phyloP scores from a whole-genome alignment of 2,329 filamentous ascomycete genomes.

The Teratosphaeria viscida region DNA sequence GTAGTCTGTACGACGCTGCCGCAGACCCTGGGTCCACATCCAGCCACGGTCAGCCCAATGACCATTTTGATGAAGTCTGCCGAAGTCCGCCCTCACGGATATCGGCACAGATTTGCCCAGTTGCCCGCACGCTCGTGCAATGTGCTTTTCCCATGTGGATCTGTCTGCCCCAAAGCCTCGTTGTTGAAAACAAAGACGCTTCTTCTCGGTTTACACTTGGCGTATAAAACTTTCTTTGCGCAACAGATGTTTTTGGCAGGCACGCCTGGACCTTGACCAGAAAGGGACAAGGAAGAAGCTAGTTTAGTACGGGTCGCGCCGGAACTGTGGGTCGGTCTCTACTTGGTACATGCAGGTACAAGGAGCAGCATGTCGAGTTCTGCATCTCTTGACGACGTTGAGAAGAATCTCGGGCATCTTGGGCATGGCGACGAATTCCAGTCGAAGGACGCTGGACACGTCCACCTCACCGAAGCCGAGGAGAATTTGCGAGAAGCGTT shows the following conservation, averaged over 20 bases:
- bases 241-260: background rate
- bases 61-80: background rate
- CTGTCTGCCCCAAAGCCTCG: background rate
- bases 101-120: background rate
- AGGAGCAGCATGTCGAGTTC: background rate
- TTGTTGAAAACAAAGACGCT: background rate
- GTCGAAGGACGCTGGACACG: background rate
- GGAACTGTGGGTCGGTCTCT: too few species aligned
- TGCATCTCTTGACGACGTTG: constrained; percentile 2
- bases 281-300: background rate
- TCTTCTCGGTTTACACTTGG: background rate
- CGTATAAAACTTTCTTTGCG: background rate
- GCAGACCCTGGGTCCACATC: background rate
- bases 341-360: too few species aligned
- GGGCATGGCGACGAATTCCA: background rate
- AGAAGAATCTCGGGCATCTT: background rate
- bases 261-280: background rate
- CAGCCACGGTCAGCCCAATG: background rate
- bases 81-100: background rate
- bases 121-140: background rate
- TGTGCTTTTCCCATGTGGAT: background rate
- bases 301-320: too few species aligned
- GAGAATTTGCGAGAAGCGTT: constrained; percentile 8
- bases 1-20: background rate
- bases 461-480: constrained; percentile 6